These are phyloP conservation scores for Venturia asperata DNA, from an alignment of 2,329 filamentous ascomycete species.

Conservation along the genomic window DNA sequence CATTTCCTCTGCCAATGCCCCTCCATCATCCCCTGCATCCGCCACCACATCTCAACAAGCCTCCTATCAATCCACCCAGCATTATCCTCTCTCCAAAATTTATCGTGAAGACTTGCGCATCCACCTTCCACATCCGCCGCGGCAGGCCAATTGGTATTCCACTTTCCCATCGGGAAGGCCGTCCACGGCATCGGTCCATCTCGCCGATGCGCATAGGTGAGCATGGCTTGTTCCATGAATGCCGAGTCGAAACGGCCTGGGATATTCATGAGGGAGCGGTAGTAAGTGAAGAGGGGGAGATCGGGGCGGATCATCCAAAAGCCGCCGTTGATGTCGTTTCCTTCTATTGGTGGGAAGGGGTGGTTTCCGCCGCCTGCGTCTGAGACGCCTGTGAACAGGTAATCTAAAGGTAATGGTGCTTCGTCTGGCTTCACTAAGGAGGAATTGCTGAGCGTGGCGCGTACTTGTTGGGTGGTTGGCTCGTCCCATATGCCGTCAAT, in stretches of 20 bases:
- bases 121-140: background rate
- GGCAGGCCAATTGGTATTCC: conserved; percentile 18
- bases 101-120: conserved; percentile 19
- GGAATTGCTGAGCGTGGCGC: background rate
- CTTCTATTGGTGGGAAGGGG: background rate
- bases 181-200: conserved; percentile 19
- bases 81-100: conserved; percentile 19
- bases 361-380: conserved; percentile 13
- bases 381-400: conserved; percentile 15
- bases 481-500: conserved; percentile 18
- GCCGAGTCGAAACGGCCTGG: conserved; percentile 10
- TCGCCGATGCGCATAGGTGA: conserved; percentile 17
- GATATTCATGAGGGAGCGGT: conserved; percentile 3
- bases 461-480: background rate
- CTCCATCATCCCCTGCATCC: conserved; percentile 19
- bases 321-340: conserved; percentile 8
- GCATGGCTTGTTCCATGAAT: conserved; percentile 19
- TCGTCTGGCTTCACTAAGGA: background rate
- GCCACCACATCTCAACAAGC: conserved; percentile 20
- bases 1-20: conserved; percentile 17
- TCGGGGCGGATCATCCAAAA: conserved; percentile 19
- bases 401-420: background rate
- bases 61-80: conserved; percentile 1
- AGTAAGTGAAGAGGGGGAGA: conserved; percentile 14
- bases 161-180: conserved; percentile 10